Conservation (phyloP, 192 early-diverging fungal species). For the Backusella tuberculispora region DNA sequence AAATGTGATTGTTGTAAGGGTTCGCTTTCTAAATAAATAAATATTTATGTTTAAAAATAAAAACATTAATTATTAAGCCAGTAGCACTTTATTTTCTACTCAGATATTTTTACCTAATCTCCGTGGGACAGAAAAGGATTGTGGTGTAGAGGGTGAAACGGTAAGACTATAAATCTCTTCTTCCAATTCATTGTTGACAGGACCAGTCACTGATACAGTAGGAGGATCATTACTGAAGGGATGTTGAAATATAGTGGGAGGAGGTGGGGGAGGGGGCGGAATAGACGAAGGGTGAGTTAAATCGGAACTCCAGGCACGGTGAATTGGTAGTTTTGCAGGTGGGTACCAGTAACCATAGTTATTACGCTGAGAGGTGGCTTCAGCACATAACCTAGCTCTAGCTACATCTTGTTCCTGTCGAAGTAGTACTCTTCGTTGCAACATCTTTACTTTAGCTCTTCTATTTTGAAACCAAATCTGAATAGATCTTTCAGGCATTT, state of each 20-base stretch:
- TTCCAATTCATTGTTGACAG: background rate
- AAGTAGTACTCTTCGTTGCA: slow-evolving; percentile 36
- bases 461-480: slow-evolving; percentile 89
- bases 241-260: background rate
- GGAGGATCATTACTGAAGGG: slow-evolving; percentile 5
- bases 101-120: slow-evolving; percentile 11
- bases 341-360: background rate
- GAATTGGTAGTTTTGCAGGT: slow-evolving; percentile 24
- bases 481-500: slow-evolving; percentile 72
- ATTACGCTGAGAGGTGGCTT: background rate
- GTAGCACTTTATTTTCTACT: background rate
- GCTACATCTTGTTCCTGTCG: slow-evolving; percentile 35
- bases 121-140: slow-evolving; percentile 6
- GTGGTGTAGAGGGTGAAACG: slow-evolving; percentile 11
- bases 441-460: slow-evolving; percentile 75
- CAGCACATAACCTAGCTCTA: slow-evolving; percentile 32
- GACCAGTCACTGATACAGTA: slow-evolving; percentile 9
- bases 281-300: background rate
- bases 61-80: background rate
- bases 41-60: slow-evolving; percentile 5
- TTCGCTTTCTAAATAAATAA: slow-evolving; percentile 16
- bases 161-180: slow-evolving; percentile 1
- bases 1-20: background rate
- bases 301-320: slow-evolving; percentile 40
- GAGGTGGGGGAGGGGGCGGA: slow-evolving; percentile 1